Base-by-base conservation (phyloP, 176 grass and related monocot genomes). In the Zoysia pacifica region DNA sequence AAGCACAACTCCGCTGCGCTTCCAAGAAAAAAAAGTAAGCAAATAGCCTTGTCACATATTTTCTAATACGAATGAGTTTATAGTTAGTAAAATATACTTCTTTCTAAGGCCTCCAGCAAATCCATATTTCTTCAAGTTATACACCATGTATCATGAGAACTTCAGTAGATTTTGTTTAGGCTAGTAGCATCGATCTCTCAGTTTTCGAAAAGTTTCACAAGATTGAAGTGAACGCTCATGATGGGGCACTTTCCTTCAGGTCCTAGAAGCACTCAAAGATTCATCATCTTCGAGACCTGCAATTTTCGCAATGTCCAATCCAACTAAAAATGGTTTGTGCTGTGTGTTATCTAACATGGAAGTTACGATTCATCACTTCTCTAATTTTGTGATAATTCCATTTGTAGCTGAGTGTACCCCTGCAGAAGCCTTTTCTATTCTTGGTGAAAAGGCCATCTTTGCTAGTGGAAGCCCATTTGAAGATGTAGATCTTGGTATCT, bases 261-360 rank as follows among this genome's bases (percentile, higher is more conserved):
- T 99, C 73, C 83, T 99, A 54, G 90, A 93, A 74, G 90, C 96
- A 75, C 44, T 99, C 19, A 99, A 90, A 90, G 96, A 99, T 73
- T 99, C 92, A 36, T 83, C 90, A 16, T 95, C 90, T 78, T 93
- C 90, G 35, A 95, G 90, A 73, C 90, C 92, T 72, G 96, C 96
- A 70, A 86, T 94, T 87, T 98, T 98, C 74, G 96, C 96, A 42
- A 98, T 98, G 92, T 94, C 92, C 70, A 99, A 95, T 85, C 96
- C 96, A 79, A 99, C 92, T 73, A 93, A 93, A 55, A 99, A 99
- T 70, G 96, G 96, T 95, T 74, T 44, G 86, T 87, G 37, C 56
- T 43, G 69, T 84, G 63, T 28, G 28, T 54, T 80, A 71, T 78
- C 80, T 87, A 83, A 42, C 71, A 9, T 42, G 20, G 13, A 73